These are phyloP conservation scores for Combretum micranthum DNA, from an alignment of 345 rosid genomes.

Conservation along the genomic window DNA sequence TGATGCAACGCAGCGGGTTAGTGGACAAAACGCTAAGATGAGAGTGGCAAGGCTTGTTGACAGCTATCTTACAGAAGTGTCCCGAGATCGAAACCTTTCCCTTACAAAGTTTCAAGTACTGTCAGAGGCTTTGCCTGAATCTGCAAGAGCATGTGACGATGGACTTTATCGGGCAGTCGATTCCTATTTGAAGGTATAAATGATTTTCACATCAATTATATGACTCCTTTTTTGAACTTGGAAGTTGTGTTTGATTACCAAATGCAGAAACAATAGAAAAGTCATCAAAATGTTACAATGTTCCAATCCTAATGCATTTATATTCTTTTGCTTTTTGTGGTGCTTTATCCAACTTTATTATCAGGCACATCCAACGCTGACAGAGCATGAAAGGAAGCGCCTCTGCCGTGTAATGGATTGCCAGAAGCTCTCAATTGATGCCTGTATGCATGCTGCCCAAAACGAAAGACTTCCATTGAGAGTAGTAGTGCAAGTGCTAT, in stretches of 20 bases:
- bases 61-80: slow-evolving; percentile 95
- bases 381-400: slow-evolving; percentile 93
- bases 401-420: slow-evolving; percentile 95
- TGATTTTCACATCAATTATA: too few relatives aligned
- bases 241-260: too few relatives aligned
- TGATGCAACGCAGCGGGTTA: slow-evolving; percentile 32
- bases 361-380: slow-evolving; percentile 91
- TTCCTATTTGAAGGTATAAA: slow-evolving; percentile 66
- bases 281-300: too few relatives aligned
- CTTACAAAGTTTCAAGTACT: slow-evolving; percentile 86
- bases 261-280: too few relatives aligned
- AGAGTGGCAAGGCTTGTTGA: slow-evolving; percentile 98
- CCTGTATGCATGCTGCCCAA: slow-evolving; percentile 95
- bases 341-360: too few relatives aligned
- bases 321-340: too few relatives aligned
- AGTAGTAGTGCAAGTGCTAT: too few relatives aligned
- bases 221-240: too few relatives aligned
- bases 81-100: slow-evolving; percentile 80
- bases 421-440: slow-evolving; percentile 93
- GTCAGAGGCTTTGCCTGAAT: slow-evolving; percentile 93
- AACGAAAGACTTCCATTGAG: too few relatives aligned
- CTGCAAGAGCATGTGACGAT: slow-evolving; percentile 94
- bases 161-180: slow-evolving; percentile 97
- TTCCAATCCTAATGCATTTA: too few relatives aligned
- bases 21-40: slow-evolving; percentile 70